Conservation (phyloP, 176 grass and related monocot genomes). For the Saccharum officinarum region DNA sequence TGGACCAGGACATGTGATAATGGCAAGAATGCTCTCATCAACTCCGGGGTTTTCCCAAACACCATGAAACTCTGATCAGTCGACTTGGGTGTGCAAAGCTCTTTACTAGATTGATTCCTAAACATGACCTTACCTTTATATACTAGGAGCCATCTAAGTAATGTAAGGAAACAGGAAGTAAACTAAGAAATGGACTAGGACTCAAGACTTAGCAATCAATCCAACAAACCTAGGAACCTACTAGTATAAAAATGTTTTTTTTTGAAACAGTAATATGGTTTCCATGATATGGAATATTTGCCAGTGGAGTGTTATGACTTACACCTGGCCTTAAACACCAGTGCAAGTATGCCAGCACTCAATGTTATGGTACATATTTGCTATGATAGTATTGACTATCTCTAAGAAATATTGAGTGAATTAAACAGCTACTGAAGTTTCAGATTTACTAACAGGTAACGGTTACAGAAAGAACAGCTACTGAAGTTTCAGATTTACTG, state of each 20-base stretch:
- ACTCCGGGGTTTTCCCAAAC: background rate
- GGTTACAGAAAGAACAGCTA: background rate
- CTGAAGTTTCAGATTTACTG: conserved; percentile 6
- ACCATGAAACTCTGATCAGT: background rate
- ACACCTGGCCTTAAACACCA: conserved; percentile 9
- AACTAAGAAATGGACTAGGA: background rate
- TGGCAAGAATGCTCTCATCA: background rate
- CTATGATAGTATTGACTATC: background rate
- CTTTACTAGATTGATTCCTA: background rate
- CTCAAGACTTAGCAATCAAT: background rate
- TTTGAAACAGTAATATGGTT: background rate
- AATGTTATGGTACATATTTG: background rate
- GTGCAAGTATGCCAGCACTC: background rate
- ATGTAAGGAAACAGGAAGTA: background rate
- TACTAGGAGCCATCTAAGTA: background rate
- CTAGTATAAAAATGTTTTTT: background rate
- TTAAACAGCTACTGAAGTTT: conserved; percentile 6
- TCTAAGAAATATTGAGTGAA: background rate
- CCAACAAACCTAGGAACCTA: background rate
- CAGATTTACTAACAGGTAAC: conserved; percentile 13
- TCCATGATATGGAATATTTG: background rate
- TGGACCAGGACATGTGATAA: background rate
- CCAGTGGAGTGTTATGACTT: conserved; percentile 2
- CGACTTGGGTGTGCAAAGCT: background rate
- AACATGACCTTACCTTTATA: background rate